These are phyloP conservation scores for Sanghuangporus weigelae DNA, from an alignment of 1,284 basidiomycete species.

Conservation along the genomic window DNA sequence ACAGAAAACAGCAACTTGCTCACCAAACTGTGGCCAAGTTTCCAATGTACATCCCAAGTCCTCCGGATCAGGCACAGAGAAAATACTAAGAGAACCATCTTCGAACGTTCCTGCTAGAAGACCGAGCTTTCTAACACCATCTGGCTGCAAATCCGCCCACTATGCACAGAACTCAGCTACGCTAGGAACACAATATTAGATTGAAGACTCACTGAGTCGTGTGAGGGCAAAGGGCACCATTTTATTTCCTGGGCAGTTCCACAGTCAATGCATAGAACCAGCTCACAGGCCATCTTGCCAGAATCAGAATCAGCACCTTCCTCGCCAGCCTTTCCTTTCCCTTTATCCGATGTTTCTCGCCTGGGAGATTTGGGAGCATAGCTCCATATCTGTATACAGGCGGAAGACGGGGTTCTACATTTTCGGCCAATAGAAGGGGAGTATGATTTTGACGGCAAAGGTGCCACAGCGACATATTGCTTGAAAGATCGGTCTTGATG, in stretches of 20 bases:
- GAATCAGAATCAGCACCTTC: conserved; percentile 21
- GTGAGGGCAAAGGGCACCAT: conserved; percentile 85
- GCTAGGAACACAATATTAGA: not conserved
- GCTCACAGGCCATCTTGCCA: conserved; percentile 58
- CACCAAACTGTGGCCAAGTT: conserved; percentile 19
- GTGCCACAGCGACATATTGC: conserved; percentile 82
- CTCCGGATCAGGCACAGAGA: conserved; percentile 71
- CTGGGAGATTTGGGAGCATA: conserved; percentile 21
- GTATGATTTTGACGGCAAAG: conserved; percentile 58
- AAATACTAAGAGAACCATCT: conserved; percentile 77
- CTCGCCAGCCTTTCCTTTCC: conserved; percentile 22
- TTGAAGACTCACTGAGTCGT: conserved; percentile 43
- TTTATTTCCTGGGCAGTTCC: conserved; percentile 74
- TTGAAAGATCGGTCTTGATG: conserved; percentile 44
- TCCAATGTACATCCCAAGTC: conserved; percentile 33
- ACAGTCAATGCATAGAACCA: conserved; percentile 72
- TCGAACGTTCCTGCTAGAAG: conserved; percentile 78
- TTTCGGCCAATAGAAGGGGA: conserved; percentile 56
- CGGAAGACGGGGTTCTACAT: conserved; percentile 42
- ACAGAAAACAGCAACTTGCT: conserved; percentile 16
- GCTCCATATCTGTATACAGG: conserved; percentile 72
- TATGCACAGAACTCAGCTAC: not conserved
- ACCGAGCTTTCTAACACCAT: conserved; percentile 62
- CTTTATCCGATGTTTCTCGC: conserved; percentile 9
- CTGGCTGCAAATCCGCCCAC: conserved; percentile 13